Conservation (phyloP, 225 moss, liverwort and hornwort genomes). For the Pseudisothecium myosuroides region DNA sequence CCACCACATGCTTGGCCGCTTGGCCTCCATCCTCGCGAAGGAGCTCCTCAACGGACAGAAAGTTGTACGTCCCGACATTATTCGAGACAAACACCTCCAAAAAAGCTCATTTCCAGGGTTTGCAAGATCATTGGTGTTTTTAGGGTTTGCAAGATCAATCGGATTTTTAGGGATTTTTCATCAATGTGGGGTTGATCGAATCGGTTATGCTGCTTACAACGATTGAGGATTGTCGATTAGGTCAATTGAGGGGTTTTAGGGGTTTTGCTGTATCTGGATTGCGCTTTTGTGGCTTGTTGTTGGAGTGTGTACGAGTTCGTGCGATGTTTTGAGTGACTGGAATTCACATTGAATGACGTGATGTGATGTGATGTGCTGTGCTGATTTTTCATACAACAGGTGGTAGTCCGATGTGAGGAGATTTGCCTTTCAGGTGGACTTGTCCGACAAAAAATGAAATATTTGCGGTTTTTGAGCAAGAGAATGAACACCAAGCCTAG, state of each 20-base stretch:
- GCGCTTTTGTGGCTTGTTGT: background rate
- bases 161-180: background rate
- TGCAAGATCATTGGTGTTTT: background rate
- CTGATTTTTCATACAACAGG: constrained; percentile 5
- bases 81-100: background rate
- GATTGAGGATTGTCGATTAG: background rate
- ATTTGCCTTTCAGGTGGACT: constrained; percentile 78
- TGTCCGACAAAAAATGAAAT: constrained; percentile 96
- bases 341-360: background rate
- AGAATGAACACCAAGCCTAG: constrained; percentile 98
- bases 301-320: background rate
- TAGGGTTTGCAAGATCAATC: background rate
- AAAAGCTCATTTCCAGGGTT: background rate
- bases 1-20: constrained; percentile 91
- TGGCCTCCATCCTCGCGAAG: constrained; percentile 86
- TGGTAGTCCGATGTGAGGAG: constrained; percentile 77
- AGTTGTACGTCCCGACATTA: constrained; percentile 28
- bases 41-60: constrained; percentile 91
- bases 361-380: background rate
- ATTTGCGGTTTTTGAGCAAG: constrained; percentile 76
- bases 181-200: background rate
- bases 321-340: background rate
- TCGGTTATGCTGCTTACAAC: background rate
- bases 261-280: background rate
- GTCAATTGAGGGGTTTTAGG: background rate